Percentiles rank a stretch among this genome's conserved stretches.
phyloP scores from a whole-genome alignment of 805 yeast genomes.

The Debaryomyces prosopidis region DNA sequence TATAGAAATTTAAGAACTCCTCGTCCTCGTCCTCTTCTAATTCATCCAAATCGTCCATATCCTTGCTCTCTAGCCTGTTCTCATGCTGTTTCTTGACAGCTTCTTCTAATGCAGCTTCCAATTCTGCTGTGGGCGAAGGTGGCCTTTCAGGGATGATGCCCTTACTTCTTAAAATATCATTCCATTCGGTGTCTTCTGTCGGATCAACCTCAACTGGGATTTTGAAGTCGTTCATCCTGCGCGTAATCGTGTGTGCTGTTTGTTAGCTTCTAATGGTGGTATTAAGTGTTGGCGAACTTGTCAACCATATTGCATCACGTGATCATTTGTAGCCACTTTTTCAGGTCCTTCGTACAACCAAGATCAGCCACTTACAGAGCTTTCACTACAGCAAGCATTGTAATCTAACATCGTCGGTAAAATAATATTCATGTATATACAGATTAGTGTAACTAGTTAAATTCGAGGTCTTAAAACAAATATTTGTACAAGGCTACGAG shows the following conservation, averaged over 20 bases:
- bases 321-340: not conserved
- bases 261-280: conserved; percentile 29
- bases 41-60: conserved; percentile 79
- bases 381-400: not conserved
- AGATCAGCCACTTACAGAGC: not conserved
- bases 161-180: conserved; percentile 84
- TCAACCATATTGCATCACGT: not conserved
- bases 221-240: conserved; percentile 35
- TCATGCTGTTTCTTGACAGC: conserved; percentile 80
- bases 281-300: conserved; percentile 7
- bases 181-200: conserved; percentile 98
- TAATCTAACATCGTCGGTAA: not conserved
- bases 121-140: conserved; percentile 80
- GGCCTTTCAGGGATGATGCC: conserved; percentile 93
- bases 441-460: not conserved
- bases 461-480: not conserved
- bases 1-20: conserved; percentile 78
- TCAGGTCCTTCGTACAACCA: not conserved
- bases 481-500: too few relatives aligned
- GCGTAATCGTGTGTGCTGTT: not conserved
- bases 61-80: conserved; percentile 74
- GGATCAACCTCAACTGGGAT: conserved; percentile 90
- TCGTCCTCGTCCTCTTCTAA: conserved; percentile 93
- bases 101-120: conserved; percentile 86
- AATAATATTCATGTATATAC: not conserved